phyloP scores from a whole-genome alignment of 2,329 filamentous ascomycete genomes.

The Monosporascus sp. region DNA sequence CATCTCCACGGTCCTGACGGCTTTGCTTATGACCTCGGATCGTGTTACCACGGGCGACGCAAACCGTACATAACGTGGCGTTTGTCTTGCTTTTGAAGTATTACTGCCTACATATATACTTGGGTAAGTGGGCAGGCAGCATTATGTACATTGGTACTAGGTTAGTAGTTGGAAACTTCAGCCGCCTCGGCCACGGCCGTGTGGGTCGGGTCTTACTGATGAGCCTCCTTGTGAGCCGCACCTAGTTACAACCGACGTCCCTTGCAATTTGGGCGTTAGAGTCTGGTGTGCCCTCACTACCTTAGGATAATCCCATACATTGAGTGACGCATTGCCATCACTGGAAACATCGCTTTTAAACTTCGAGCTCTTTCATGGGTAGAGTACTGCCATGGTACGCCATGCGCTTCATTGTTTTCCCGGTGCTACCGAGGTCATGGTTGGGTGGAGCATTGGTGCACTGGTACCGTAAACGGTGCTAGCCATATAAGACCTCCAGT shows the following conservation, averaged over 20 bases:
- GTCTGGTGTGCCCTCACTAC: no score
- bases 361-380: no score
- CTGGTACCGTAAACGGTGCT: background rate
- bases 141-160: constrained; percentile 5
- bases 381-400: no score
- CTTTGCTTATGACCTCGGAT: background rate
- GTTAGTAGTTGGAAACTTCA: constrained; percentile 11
- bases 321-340: no score
- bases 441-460: background rate
- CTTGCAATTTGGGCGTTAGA: background rate
- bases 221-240: constrained; percentile 19
- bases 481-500: background rate
- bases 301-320: no score
- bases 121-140: background rate
- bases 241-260: constrained; percentile 17
- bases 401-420: background rate
- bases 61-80: no score
- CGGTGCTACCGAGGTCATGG: background rate
- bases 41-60: no score
- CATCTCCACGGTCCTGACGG: background rate
- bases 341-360: no score
- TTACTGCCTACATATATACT: no score
- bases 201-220: constrained; percentile 11
- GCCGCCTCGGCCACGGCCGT: constrained; percentile 12
- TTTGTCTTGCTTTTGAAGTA: no score